These are phyloP conservation scores for Massariosphaeria phaeospora DNA, from an alignment of 495 filamentous ascomycete species.

Conservation along the genomic window DNA sequence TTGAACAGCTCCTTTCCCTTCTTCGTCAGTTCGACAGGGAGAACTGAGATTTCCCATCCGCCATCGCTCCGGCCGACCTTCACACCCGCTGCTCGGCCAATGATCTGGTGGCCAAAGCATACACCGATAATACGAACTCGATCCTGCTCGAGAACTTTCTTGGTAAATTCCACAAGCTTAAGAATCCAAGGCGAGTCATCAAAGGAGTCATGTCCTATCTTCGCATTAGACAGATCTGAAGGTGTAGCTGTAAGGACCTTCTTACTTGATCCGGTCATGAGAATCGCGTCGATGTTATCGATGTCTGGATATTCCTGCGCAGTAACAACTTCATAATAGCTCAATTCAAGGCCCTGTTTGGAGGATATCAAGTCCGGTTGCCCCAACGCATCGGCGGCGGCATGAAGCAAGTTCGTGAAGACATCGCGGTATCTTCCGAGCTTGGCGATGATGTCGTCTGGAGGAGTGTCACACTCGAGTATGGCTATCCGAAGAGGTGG, in stretches of 20 bases:
- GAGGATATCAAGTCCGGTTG: constrained; percentile 40
- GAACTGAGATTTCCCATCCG: constrained; percentile 81
- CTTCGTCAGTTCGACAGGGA: constrained; percentile 61
- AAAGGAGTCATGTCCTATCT: constrained; percentile 54
- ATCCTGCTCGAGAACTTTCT: constrained; percentile 51
- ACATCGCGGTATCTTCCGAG: constrained; percentile 71
- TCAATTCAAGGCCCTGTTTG: constrained; percentile 51
- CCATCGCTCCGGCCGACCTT: constrained; percentile 59
- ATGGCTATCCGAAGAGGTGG: constrained; percentile 72
- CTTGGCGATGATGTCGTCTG: constrained; percentile 50
- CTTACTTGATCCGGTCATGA: constrained; percentile 69
- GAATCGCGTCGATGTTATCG: constrained; percentile 70
- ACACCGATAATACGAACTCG: constrained; percentile 69
- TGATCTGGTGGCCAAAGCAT: constrained; percentile 90
- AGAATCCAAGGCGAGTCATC: constrained; percentile 73
- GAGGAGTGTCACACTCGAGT: constrained; percentile 74
- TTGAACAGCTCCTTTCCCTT: constrained; percentile 71
- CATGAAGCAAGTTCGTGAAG: constrained; percentile 59
- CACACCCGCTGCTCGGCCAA: constrained; percentile 67
- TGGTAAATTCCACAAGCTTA: constrained; percentile 65
- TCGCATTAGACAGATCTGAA: neutral
- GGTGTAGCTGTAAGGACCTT: neutral
- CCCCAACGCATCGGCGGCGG: constrained; percentile 46
- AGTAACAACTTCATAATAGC: constrained; percentile 63
- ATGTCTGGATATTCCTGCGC: constrained; percentile 59